Evolutionary conservation across 2,329 filamentous ascomycete species (phyloP).

Genomic region (Exophiala viscosa): DNA sequence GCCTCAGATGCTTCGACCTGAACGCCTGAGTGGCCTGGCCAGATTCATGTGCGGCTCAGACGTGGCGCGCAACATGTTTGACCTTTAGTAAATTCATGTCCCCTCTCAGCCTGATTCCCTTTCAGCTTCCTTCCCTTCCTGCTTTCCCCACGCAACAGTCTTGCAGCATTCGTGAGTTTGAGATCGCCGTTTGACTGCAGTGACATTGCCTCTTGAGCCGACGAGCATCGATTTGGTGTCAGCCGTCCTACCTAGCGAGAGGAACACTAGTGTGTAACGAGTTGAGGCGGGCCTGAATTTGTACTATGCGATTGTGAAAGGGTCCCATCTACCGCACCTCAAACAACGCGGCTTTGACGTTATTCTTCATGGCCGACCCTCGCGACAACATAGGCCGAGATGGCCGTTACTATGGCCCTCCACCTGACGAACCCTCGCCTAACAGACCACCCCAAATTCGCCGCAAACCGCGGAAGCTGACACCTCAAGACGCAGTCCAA

Average conservation of each 20-base stretch:
- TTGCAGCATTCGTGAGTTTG: background rate
- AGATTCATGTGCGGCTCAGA: background rate
- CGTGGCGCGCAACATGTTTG: background rate
- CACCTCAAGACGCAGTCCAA: constrained; percentile 64
- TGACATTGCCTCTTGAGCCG: background rate
- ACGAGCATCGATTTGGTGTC: too few species aligned
- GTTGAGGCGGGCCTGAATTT: too few species aligned
- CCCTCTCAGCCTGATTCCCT: background rate
- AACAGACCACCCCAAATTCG: constrained; percentile 9
- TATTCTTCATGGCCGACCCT: constrained; percentile 10
- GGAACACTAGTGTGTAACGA: too few species aligned
- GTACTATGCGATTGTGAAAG: too few species aligned
- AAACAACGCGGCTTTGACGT: background rate
- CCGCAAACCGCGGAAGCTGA: constrained; percentile 30
- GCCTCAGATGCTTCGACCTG: too few species aligned
- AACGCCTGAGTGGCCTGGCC: background rate
- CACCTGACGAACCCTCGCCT: background rate
- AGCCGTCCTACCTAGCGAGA: too few species aligned
- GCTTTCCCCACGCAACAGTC: background rate
- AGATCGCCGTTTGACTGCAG: background rate
- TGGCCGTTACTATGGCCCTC: constrained; percentile 8
- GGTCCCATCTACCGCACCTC: background rate
- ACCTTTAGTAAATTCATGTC: background rate
- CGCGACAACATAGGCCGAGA: constrained; percentile 14
- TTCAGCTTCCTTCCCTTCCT: background rate